Conservation (phyloP, 164 flowering plant genomes). For the Kalanchoe fedtschenkoi region DNA sequence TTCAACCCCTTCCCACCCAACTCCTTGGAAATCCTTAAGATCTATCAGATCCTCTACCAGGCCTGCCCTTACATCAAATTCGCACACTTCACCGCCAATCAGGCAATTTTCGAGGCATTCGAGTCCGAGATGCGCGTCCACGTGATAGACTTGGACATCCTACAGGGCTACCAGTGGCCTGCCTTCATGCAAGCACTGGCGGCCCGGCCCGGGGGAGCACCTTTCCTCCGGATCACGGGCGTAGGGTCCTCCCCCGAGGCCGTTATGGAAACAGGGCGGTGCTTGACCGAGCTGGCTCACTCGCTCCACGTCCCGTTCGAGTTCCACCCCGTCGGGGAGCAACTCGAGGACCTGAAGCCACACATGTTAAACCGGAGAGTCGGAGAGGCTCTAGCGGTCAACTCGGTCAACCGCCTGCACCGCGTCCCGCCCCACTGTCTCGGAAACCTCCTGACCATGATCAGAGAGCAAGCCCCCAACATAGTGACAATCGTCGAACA, state of each 20-base stretch:
- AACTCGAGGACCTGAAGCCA: constrained; percentile 48
- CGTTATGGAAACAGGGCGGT: constrained; percentile 47
- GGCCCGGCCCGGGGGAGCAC: constrained; percentile 51
- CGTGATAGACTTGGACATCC: constrained; percentile 61
- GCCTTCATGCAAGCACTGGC: constrained; percentile 77
- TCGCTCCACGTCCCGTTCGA: constrained; percentile 58
- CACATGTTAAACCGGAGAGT: constrained; percentile 61
- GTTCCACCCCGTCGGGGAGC: constrained; percentile 59
- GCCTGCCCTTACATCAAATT: constrained; percentile 73
- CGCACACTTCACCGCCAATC: constrained; percentile 76
- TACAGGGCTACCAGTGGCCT: constrained; percentile 83
- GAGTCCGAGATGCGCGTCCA: constrained; percentile 62
- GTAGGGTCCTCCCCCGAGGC: constrained; percentile 37
- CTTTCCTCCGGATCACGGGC: constrained; percentile 66
- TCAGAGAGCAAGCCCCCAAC: constrained; percentile 64
- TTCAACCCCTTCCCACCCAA: constrained; percentile 36
- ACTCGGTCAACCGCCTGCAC: constrained; percentile 49
- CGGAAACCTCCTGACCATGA: constrained; percentile 42
- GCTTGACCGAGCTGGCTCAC: constrained; percentile 45
- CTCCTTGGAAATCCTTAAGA: constrained; percentile 42
- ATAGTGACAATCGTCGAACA: constrained; percentile 60
- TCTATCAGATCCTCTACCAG: constrained; percentile 62
- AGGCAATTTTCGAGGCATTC: constrained; percentile 71
- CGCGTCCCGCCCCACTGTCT: constrained; percentile 35
- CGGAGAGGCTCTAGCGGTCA: constrained; percentile 66